phyloP scores from a whole-genome alignment of 1,139 yeast genomes.

The Debaryomycetaceae sp. region DNA sequence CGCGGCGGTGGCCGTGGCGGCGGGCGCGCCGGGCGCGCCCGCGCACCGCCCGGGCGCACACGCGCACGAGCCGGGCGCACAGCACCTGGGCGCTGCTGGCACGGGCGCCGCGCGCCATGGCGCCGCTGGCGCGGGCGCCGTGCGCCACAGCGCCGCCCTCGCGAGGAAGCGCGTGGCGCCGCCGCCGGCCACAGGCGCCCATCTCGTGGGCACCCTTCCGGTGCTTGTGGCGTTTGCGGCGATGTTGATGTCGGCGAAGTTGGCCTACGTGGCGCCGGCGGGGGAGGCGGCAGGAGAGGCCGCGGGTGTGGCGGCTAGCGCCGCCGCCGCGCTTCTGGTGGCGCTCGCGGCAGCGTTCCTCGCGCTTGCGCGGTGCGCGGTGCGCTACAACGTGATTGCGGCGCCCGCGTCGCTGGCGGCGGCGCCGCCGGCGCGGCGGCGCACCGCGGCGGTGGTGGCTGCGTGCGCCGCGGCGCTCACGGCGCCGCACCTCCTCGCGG shows the following conservation, averaged over 20 bases:
- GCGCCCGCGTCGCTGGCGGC: conserved; percentile 1
- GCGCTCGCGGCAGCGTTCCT: conserved; percentile 16
- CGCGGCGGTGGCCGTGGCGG: no score
- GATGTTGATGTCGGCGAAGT: conserved; percentile 19
- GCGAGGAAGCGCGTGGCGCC: no score
- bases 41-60: no score
- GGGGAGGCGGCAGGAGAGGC: conserved; percentile 7
- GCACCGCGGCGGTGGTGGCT: conserved; percentile 9
- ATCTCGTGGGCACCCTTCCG: conserved; percentile 23
- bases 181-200: no score
- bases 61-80: no score
- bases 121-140: no score
- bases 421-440: conserved; percentile 8
- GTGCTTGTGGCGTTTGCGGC: conserved; percentile 25
- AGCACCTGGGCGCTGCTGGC: no score
- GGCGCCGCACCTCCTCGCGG: conserved; percentile 17
- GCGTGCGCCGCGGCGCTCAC: neutral
- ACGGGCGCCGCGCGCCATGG: no score
- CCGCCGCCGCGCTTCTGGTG: conserved; percentile 11
- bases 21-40: no score
- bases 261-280: conserved; percentile 11
- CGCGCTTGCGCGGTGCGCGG: conserved; percentile 12
- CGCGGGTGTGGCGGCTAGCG: neutral
- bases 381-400: conserved; percentile 10
- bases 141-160: no score